Base-by-base conservation (phyloP, 208 protist genomes). In the Vickermania ingenoplastis region DNA sequence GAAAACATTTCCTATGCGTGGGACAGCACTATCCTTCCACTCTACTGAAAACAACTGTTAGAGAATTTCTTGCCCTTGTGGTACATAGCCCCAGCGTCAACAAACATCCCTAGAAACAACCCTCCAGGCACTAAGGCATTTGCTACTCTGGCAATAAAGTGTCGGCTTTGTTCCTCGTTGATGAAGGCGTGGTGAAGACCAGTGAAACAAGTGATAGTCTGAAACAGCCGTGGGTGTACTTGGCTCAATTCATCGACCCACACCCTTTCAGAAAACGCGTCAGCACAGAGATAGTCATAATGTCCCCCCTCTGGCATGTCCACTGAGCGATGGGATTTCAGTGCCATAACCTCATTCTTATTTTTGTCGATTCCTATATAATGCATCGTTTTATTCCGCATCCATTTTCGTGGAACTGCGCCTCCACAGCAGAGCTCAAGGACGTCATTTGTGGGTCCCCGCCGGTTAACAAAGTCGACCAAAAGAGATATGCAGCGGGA, bases 361-460 rank as follows among this genome's bases (percentile, higher is more conserved):
- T 87, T 83, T 23, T 83, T 65, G 53, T 91, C 83, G 60, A 94
- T 77, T 30, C 87, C 87, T 29, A 94, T 61, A 48, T 94, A 94
- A 21, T 75, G 65, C 13, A 29, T 49, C 4, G 83, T 86, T 66
- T 82, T 83, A 54, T 91, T 91, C 59, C 71, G 73, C 74, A 94
- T 89, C 83, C 87, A 94, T 51, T 94, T 94, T 7, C 81, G 69
- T 62, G 75, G 60, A 59, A 94, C 77, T 29, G 75, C 72, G 13
- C 82, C 81, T 31, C 82, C 87, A 53, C 87, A 94, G 63, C 87
- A 94, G 64, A 94, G 58, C 48, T 94, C 83, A 64, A 94, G 61
- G 0, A 94, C 81, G 61, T 94, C 87, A 67, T 89, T 83, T 25
- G 83, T 86, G 21, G 83, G 75, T 23, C 59, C 70, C 56, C 91